A percentile compares a stretch with the other conserved stretches of the same genome.
These are phyloP conservation scores for Prunus salicina DNA, from an alignment of 306 rosid genomes.

Conservation along the genomic window DNA sequence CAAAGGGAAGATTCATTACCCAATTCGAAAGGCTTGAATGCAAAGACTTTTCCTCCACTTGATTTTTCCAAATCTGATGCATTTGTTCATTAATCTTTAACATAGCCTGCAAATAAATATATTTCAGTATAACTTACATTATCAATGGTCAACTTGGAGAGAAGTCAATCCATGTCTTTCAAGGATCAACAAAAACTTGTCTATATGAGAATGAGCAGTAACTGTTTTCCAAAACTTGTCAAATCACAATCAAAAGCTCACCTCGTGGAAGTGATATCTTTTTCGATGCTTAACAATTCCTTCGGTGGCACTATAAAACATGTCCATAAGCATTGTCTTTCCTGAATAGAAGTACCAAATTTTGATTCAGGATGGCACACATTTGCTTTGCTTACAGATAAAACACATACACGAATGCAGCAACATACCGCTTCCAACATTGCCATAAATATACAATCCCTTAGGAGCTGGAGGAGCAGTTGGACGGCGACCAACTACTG, in stretches of 20 bases:
- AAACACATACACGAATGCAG: slow-evolving; percentile 11
- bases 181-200: background rate
- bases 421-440: slow-evolving; percentile 84
- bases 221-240: slow-evolving; percentile 3
- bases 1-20: slow-evolving; percentile 86
- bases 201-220: slow-evolving; percentile 10
- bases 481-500: slow-evolving; percentile 69
- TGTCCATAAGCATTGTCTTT: slow-evolving; percentile 99
- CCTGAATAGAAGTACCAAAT: slow-evolving; percentile 45
- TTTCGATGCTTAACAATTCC: slow-evolving; percentile 77
- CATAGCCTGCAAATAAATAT: slow-evolving; percentile 70
- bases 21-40: slow-evolving; percentile 73
- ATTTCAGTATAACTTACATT: background rate
- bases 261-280: slow-evolving; percentile 97
- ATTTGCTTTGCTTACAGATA: slow-evolving; percentile 11
- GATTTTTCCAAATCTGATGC: slow-evolving; percentile 90
- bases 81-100: slow-evolving; percentile 92
- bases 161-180: background rate
- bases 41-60: slow-evolving; percentile 66
- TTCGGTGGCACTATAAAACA: slow-evolving; percentile 84
- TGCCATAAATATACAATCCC: slow-evolving; percentile 92
- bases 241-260: slow-evolving; percentile 36
- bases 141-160: slow-evolving; percentile 11
- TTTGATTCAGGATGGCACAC: slow-evolving; percentile 12
- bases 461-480: slow-evolving; percentile 83